Percentiles rank a stretch among this genome's conserved stretches.
phyloP scores from a whole-genome alignment of 2,329 filamentous ascomycete species.

The Sarocladium brachiariae region DNA sequence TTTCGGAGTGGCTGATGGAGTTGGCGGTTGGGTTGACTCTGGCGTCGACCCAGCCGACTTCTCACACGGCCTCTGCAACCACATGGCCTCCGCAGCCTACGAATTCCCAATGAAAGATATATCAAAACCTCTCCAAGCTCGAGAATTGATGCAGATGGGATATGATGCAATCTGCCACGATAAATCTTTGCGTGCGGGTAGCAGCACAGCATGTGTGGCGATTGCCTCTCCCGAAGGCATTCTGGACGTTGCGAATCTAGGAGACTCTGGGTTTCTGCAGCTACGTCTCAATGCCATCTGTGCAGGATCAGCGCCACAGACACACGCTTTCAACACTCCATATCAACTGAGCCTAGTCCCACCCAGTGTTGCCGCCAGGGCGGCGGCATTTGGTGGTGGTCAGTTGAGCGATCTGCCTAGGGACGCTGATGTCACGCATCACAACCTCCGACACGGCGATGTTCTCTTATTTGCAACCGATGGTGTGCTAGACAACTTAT shows the following conservation, averaged over 20 bases:
- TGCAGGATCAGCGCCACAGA: constrained; percentile 77
- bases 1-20: constrained; percentile 87
- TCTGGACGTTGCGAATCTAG: constrained; percentile 86
- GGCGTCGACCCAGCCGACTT: constrained; percentile 94
- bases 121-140: constrained; percentile 46
- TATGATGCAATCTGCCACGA: constrained; percentile 79
- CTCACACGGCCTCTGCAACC: constrained; percentile 85
- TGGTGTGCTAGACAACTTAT: constrained; percentile 93
- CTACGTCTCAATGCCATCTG: constrained; percentile 81
- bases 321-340: constrained; percentile 95
- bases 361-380: constrained; percentile 68
- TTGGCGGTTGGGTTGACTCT: constrained; percentile 90
- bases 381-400: constrained; percentile 74
- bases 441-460: constrained; percentile 79
- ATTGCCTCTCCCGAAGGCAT: constrained; percentile 65
- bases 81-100: constrained; percentile 76
- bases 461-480: constrained; percentile 92
- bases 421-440: constrained; percentile 73
- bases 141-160: constrained; percentile 69
- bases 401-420: constrained; percentile 77
- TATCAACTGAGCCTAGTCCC: constrained; percentile 91
- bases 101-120: constrained; percentile 35
- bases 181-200: constrained; percentile 67
- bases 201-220: constrained; percentile 87
- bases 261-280: constrained; percentile 89